phyloP scores from a whole-genome alignment of 2,329 filamentous ascomycete genomes.

The Akanthomyces dipterigenus region DNA sequence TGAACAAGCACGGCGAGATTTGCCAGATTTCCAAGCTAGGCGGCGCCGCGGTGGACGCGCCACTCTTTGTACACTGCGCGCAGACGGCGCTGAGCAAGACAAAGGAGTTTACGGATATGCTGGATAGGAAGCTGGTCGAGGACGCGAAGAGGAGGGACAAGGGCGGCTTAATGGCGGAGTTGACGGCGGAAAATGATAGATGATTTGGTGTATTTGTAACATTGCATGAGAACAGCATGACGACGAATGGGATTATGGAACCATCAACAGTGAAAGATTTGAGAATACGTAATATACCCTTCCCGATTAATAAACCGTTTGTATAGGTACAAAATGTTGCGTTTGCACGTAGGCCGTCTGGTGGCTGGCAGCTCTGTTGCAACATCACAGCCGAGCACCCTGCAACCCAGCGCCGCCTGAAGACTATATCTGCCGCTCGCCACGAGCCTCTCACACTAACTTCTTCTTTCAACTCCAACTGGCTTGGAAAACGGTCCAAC shows the following conservation, averaged over 20 bases:
- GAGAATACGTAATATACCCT: too few species aligned
- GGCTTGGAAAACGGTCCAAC: too few species aligned
- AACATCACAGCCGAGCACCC: too few species aligned
- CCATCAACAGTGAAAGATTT: not conserved
- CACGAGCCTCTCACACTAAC: too few species aligned
- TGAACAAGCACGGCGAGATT: conserved; percentile 85
- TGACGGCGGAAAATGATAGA: conserved; percentile 78
- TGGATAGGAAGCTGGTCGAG: conserved; percentile 67
- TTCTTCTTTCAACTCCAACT: too few species aligned
- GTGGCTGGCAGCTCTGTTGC: too few species aligned
- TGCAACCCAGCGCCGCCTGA: too few species aligned
- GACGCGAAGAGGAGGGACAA: conserved; percentile 73
- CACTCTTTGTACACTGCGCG: conserved; percentile 69
- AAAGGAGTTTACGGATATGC: conserved; percentile 67
- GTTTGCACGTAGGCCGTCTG: too few species aligned
- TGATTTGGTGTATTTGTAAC: not conserved
- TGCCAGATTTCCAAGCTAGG: conserved; percentile 90
- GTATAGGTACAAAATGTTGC: too few species aligned
- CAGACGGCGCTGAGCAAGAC: conserved; percentile 70
- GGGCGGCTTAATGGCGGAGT: conserved; percentile 70
- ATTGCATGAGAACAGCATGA: not conserved
- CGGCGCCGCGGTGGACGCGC: conserved; percentile 73
- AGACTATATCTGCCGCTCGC: too few species aligned
- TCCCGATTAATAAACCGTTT: too few species aligned
- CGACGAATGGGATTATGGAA: not conserved